These are phyloP conservation scores for Hypoxylon sp. DNA, from an alignment of 2,329 filamentous ascomycete species.

Conservation along the genomic window DNA sequence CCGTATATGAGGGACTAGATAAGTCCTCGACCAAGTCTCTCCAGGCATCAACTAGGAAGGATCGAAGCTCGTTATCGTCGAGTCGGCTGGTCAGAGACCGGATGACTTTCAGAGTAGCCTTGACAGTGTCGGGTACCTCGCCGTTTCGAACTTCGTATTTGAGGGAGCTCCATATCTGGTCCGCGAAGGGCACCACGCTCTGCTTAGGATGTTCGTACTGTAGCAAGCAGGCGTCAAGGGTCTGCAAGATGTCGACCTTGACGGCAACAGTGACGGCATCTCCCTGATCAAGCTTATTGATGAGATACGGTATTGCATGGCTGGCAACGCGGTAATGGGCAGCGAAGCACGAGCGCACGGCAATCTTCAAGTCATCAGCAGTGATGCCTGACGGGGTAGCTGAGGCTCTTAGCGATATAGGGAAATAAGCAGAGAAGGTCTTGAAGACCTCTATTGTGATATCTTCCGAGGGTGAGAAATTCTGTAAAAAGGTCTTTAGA, in stretches of 20 bases:
- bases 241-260: constrained; percentile 66
- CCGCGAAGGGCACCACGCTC: constrained; percentile 57
- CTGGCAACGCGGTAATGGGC: constrained; percentile 56
- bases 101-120: constrained; percentile 63
- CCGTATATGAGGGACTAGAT: constrained; percentile 60
- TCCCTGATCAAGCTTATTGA: constrained; percentile 66
- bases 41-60: constrained; percentile 58
- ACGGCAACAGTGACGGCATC: constrained; percentile 66
- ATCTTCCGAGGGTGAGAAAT: constrained; percentile 55
- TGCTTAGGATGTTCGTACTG: constrained; percentile 56
- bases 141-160: constrained; percentile 70
- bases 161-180: constrained; percentile 65
- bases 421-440: constrained; percentile 67
- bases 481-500: constrained; percentile 53
- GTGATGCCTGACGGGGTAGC: constrained; percentile 60
- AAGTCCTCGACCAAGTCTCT: constrained; percentile 63
- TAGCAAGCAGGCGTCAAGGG: constrained; percentile 61
- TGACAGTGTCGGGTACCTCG: constrained; percentile 64
- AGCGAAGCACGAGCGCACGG: constrained; percentile 62
- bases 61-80: constrained; percentile 53
- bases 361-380: constrained; percentile 62
- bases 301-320: constrained; percentile 60
- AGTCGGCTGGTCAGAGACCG: constrained; percentile 57
- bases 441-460: constrained; percentile 61
- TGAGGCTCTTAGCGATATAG: constrained; percentile 63